Evolutionary conservation across 176 grass and related monocot species (phyloP).

Genomic region (Cymbopogon citratus): DNA sequence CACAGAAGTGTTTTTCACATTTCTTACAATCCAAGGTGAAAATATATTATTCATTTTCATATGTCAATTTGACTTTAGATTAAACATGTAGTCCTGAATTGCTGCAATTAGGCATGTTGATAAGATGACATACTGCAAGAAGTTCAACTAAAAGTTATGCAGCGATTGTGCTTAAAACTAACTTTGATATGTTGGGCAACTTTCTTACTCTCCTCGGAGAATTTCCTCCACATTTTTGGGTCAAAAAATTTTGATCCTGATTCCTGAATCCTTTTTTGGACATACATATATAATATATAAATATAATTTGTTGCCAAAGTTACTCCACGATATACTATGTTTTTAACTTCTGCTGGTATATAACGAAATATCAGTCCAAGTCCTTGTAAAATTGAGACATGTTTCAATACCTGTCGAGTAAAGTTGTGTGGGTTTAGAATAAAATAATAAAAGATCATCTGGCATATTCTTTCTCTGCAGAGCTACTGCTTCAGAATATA

Average conservation of each 20-base stretch:
- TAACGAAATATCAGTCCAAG: background rate
- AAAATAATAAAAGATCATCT: background rate
- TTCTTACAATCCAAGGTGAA: constrained; percentile 88
- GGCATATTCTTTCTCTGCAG: constrained; percentile 30
- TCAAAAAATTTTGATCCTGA: background rate
- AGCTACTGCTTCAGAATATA: constrained; percentile 63
- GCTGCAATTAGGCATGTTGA: background rate
- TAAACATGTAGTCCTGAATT: background rate
- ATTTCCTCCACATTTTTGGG: background rate
- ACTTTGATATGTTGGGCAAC: background rate
- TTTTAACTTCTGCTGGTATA: background rate
- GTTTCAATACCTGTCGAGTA: background rate
- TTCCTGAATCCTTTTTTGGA: background rate
- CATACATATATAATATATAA: background rate
- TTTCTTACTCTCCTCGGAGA: background rate
- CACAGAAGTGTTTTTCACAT: constrained; percentile 59
- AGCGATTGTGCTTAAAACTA: background rate
- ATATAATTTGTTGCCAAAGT: background rate
- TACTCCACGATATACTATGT: background rate
- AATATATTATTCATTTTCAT: background rate
- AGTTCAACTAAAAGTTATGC: background rate
- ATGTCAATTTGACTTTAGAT: background rate
- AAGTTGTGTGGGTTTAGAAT: background rate
- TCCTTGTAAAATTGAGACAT: background rate
- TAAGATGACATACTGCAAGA: background rate